A percentile compares a stretch with the other conserved stretches of the same genome.
Conservation (phyloP, 2,329 filamentous ascomycete species). For the Nakataea oryzae region DNA sequence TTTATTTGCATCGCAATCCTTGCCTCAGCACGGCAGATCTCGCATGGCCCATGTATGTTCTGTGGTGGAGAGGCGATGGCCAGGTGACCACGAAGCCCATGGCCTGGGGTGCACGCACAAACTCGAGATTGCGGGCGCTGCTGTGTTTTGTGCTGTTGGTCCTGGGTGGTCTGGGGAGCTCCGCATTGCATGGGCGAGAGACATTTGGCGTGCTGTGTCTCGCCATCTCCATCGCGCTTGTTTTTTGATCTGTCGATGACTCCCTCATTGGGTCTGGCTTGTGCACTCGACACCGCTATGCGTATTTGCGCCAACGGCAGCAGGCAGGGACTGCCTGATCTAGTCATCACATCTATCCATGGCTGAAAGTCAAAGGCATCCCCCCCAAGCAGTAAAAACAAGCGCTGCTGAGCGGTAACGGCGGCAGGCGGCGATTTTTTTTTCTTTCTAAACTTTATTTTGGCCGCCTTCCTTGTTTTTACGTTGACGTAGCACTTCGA, state of each 20-base stretch:
- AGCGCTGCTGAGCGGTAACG: neutral
- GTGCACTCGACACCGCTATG: neutral
- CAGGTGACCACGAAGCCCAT: neutral
- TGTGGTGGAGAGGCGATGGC: neutral
- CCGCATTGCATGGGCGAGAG: too few species aligned
- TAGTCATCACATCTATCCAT: too few species aligned
- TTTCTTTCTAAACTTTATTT: neutral
- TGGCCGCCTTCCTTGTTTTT: neutral
- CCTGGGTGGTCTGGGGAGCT: too few species aligned
- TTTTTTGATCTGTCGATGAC: neutral
- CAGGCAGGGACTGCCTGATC: too few species aligned
- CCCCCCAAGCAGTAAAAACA: neutral
- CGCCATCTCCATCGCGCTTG: neutral
- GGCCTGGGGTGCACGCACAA: neutral
- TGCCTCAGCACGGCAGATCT: neutral
- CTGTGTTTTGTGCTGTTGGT: too few species aligned
- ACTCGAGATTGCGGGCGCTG: neutral
- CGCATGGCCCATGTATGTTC: neutral
- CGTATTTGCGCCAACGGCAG: too few species aligned
- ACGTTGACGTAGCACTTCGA: neutral
- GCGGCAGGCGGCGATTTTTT: neutral
- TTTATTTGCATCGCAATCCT: neutral
- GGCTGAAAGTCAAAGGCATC: neutral
- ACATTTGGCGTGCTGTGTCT: neutral
- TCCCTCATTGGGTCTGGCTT: neutral